Percentiles rank a stretch among this genome's conserved stretches.
Conservation (phyloP, 345 rosid genomes). For the Durio zibethinus region DNA sequence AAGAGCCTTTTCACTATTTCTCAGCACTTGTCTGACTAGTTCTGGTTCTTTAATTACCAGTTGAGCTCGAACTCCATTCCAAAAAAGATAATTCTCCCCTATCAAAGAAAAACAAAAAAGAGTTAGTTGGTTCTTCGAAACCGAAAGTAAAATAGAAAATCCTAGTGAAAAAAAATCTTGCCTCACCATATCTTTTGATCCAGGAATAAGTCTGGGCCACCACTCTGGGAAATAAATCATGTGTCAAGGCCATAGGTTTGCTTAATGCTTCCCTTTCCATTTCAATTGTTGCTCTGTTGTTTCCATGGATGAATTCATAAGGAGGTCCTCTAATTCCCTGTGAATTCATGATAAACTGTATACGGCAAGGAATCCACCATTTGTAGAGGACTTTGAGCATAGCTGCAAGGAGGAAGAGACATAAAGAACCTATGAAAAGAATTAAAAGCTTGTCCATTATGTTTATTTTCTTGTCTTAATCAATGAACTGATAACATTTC, state of each 20-base stretch:
- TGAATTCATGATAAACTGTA: slow-evolving; percentile 10
- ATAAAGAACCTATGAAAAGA: slow-evolving; percentile 8
- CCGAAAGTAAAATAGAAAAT: no score
- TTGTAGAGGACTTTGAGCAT: slow-evolving; percentile 16
- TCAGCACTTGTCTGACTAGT: slow-evolving; percentile 36
- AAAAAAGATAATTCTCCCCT: slow-evolving; percentile 34
- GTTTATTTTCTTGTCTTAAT: background rate
- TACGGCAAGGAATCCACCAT: slow-evolving; percentile 29
- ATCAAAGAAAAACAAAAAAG: background rate
- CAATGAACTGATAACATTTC: background rate
- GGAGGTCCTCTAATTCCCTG: slow-evolving; percentile 37
- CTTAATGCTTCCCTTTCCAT: slow-evolving; percentile 16
- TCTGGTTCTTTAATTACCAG: slow-evolving; percentile 37
- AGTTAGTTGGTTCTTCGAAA: background rate
- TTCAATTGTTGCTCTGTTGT: slow-evolving; percentile 19
- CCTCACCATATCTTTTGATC: slow-evolving; percentile 27
- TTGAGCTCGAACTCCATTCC: slow-evolving; percentile 37
- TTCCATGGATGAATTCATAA: slow-evolving; percentile 36
- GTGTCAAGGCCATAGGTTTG: slow-evolving; percentile 24
- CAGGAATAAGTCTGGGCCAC: slow-evolving; percentile 25
- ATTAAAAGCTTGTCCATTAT: slow-evolving; percentile 6
- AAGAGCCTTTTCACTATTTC: slow-evolving; percentile 24
- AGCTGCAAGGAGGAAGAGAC: slow-evolving; percentile 1
- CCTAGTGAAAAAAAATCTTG: background rate
- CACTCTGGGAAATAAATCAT: slow-evolving; percentile 24